A percentile compares a stretch with the other conserved stretches of the same genome.
Evolutionary conservation across 495 filamentous ascomycete genomes (phyloP).

Genomic region (Lineolata rhizophorae): DNA sequence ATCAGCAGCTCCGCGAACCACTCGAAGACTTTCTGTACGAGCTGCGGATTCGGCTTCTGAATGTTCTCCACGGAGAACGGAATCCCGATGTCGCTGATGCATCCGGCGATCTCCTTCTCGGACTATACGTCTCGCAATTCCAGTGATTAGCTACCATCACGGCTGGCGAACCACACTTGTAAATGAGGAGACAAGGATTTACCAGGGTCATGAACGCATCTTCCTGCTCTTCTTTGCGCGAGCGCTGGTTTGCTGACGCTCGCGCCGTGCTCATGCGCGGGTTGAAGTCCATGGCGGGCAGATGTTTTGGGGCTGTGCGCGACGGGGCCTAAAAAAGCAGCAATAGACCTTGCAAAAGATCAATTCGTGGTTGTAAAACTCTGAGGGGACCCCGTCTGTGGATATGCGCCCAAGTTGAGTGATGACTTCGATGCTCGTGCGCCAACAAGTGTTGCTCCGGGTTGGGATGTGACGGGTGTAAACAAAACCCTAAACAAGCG

Average conservation of each 20-base stretch:
- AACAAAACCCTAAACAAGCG: too few species aligned
- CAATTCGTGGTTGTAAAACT: too few species aligned
- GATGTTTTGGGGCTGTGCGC: neutral
- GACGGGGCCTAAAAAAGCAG: too few species aligned
- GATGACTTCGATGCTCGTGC: too few species aligned
- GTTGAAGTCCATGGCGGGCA: conserved; percentile 43
- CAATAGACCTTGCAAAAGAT: too few species aligned
- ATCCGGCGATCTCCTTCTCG: conserved; percentile 82
- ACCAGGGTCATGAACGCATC: conserved; percentile 77
- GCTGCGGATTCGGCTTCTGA: conserved; percentile 76
- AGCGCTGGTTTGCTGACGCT: conserved; percentile 15
- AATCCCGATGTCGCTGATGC: conserved; percentile 90
- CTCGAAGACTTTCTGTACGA: conserved; percentile 91
- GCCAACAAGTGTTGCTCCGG: too few species aligned
- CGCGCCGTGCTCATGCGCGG: conserved; percentile 57
- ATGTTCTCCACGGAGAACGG: conserved; percentile 73
- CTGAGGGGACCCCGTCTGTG: too few species aligned
- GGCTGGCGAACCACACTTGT: too few species aligned
- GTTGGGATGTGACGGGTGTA: too few species aligned
- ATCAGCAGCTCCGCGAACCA: conserved; percentile 89
- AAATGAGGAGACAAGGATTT: conserved; percentile 8
- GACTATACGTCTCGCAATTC: conserved; percentile 20
- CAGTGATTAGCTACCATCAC: too few species aligned
- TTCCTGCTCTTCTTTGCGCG: conserved; percentile 49
- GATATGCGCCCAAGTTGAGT: too few species aligned